Evolutionary conservation across 371 early-diverging fungal species (phyloP), one percentile per base, ranked within the genome.

Genomic region (Mucor piriformis): DNA sequence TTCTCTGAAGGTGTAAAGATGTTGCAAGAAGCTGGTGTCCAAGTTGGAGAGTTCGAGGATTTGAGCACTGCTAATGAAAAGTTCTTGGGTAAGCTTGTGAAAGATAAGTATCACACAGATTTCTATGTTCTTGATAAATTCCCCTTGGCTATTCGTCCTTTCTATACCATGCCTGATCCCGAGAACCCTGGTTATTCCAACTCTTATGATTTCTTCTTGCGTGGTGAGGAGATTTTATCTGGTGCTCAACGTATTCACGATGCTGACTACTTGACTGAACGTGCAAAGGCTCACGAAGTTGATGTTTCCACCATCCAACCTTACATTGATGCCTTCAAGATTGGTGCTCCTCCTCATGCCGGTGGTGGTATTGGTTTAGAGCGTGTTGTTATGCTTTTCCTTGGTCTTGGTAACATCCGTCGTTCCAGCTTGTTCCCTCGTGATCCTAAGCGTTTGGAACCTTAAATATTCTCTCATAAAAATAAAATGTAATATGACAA

Each of bases 201-300:
- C 90, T 98, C 99, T 21, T 99, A 98, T 79, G 99, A 99, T 86
- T 98, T 99, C 82, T 99, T 99, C 83, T 89, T 99, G 79, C 90
- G 99, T 58, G 99, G 99, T 56, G 99, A 99, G 76, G 99, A 99
- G 79, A 97, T 99, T 71, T 81, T 98, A 66, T 99, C 99, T 35
- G 99, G 99, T 54, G 99, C 99, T 24, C 99, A 99, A 83, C 96
- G 99, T 88, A 88, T 99, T 61, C 98, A 98, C 73, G 94, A 97
- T 69, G 79, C 97, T 29, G 90, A 79, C 11, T 83, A 91, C 55
- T 85, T 99, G 61, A 77, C 79, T 24, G 86, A 94, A 76, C 90
- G 97, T 53, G 92, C 94, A 55, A 83, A 86, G 54, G 88, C 72
- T 34, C 92, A 92, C 57, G 94, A 87, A 20, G 88, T 99, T 53